phyloP scores from a whole-genome alignment of 23 red algal species.

The Gracilaria vermiculophylla region DNA sequence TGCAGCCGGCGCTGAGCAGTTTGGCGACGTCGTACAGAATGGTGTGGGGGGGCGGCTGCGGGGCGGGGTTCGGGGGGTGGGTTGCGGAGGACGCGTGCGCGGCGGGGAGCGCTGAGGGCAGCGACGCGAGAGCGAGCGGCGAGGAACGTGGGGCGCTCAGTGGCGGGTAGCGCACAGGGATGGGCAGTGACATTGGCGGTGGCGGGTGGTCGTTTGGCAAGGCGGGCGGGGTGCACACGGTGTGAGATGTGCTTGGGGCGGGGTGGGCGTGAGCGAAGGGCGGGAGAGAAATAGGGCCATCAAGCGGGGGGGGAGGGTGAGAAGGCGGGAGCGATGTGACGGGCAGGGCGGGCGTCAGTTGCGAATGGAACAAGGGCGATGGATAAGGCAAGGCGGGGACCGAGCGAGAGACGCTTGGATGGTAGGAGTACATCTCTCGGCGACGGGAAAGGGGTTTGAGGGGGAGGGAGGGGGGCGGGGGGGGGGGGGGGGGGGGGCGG shows the following conservation, averaged over 20 bases:
- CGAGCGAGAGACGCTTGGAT: background rate
- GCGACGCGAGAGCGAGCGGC: background rate
- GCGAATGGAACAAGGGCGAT: background rate
- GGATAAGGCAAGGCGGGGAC: background rate
- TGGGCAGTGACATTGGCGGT: no score
- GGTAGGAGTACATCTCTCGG: no score
- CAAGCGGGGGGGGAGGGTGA: background rate
- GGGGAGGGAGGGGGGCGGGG: no score
- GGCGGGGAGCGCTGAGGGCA: background rate
- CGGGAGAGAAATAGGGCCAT: background rate
- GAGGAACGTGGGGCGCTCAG: background rate
- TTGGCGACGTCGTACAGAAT: conserved; percentile 46
- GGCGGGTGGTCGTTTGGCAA: background rate
- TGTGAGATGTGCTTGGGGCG: background rate
- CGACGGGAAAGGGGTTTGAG: no score
- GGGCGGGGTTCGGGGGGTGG: background rate
- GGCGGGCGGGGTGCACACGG: background rate
- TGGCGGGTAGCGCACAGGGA: background rate
- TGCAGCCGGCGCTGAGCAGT: conserved; percentile 28
- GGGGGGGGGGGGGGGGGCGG: no score
- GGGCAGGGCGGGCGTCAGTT: background rate
- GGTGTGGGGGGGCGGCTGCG: background rate
- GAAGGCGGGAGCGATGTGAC: background rate
- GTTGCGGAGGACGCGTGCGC: background rate
- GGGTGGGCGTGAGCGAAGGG: background rate